phyloP scores from a whole-genome alignment of 495 filamentous ascomycete species.

The Chlorociboria aeruginascens region DNA sequence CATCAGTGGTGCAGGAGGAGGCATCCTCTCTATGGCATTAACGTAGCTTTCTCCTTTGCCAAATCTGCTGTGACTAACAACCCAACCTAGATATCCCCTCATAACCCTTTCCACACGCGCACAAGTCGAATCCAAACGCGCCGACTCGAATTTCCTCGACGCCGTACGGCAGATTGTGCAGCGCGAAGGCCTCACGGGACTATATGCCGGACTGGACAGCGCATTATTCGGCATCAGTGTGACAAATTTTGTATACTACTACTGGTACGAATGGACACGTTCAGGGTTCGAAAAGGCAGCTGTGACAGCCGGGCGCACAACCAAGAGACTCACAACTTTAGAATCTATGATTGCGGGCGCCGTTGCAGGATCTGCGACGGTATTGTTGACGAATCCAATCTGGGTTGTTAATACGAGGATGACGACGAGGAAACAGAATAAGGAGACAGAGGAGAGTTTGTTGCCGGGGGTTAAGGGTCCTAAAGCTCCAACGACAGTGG shows the following conservation, averaged over 20 bases:
- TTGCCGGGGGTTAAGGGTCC: constrained; percentile 20
- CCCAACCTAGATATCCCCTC: constrained; percentile 64
- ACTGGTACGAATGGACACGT: constrained; percentile 99
- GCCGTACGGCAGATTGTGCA: constrained; percentile 79
- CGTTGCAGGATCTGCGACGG: constrained; percentile 87
- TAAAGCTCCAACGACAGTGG: constrained; percentile 56
- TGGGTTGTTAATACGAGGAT: constrained; percentile 98
- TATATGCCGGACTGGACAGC: constrained; percentile 81
- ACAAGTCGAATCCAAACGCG: constrained; percentile 92
- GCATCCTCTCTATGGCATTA: constrained; percentile 87
- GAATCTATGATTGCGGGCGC: constrained; percentile 93
- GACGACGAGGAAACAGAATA: constrained; percentile 67
- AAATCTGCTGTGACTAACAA: constrained; percentile 3
- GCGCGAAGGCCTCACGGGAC: constrained; percentile 75
- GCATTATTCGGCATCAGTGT: constrained; percentile 96
- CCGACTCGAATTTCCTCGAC: constrained; percentile 66
- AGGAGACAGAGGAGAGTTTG: constrained; percentile 32
- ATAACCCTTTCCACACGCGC: constrained; percentile 96
- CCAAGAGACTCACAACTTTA: constrained; percentile 73
- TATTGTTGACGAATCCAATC: constrained; percentile 93
- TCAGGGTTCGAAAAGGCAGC: constrained; percentile 79
- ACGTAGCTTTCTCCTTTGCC: constrained; percentile 45
- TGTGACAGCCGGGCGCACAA: constrained; percentile 56
- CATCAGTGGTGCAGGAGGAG: constrained; percentile 78
- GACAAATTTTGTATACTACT: constrained; percentile 99